Evolutionary conservation across 169 alveolate species (phyloP).

Genomic region (Plasmodium malariae): DNA sequence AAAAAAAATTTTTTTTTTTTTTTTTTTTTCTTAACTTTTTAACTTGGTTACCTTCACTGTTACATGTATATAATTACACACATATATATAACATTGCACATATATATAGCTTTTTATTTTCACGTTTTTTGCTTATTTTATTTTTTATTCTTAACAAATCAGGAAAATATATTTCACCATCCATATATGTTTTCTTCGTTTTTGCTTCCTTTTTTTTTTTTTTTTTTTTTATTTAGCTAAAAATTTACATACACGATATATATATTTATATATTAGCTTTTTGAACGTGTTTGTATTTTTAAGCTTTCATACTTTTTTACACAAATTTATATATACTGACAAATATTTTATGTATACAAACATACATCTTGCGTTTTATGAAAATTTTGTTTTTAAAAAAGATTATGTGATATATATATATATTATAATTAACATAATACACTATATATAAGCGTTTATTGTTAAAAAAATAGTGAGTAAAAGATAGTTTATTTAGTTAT

Average conservation of each 20-base stretch:
- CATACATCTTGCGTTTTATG: slow-evolving; percentile 8
- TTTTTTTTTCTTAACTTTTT: slow-evolving; percentile 16
- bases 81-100: slow-evolving; percentile 38
- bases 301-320: slow-evolving; percentile 12
- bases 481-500: neutral
- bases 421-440: slow-evolving; percentile 30
- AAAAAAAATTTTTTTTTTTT: too few relatives aligned
- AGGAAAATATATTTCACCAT: slow-evolving; percentile 25
- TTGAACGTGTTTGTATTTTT: slow-evolving; percentile 22
- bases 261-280: slow-evolving; percentile 18
- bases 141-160: slow-evolving; percentile 17
- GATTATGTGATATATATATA: slow-evolving; percentile 14
- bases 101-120: slow-evolving; percentile 33
- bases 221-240: slow-evolving; percentile 34
- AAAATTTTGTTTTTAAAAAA: slow-evolving; percentile 68
- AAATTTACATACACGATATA: neutral
- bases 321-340: neutral
- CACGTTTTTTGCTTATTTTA: slow-evolving; percentile 10
- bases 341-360: slow-evolving; percentile 24
- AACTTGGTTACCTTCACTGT: slow-evolving; percentile 12
- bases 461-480: slow-evolving; percentile 10
- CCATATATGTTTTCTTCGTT: too few relatives aligned
- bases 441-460: slow-evolving; percentile 11
- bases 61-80: slow-evolving; percentile 38
- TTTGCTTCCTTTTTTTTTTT: slow-evolving; percentile 12